Evolutionary conservation across 176 grass and related monocot species (phyloP), one percentile per base, ranked within the genome.

Genomic region (Musa schizocarpa): DNA sequence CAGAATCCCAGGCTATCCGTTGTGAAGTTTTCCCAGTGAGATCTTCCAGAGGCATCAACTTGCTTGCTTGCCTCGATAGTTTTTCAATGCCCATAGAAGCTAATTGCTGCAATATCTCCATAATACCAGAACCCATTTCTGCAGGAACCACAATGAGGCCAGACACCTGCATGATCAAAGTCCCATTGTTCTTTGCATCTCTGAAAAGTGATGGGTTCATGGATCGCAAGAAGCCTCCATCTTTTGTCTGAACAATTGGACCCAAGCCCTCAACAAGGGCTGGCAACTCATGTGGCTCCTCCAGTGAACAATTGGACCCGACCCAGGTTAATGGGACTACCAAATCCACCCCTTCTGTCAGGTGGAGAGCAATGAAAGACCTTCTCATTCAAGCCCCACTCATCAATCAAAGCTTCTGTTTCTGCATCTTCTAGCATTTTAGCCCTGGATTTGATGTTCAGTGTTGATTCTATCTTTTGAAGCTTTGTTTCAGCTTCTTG

Each of bases 31-130:
- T 99, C 23, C 95, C 91, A 76, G 87, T 89, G 53, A 99, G 80
- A 86, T 99, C 95, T 82, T 99, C 95, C 52, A 99, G 80, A 1
- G 90, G 95, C 95, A 99, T 99, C 83, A 99, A 86, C 69, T 92
- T 92, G 52, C 86, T 99, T 71, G 95, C 90, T 73, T 99, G 95
- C 80, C 84, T 86, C n/a, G 88, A 91, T 10, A 94, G 80, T 65
- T 94, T 99, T 75, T 99, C 88, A 16, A 99, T 99, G 74, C 95
- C 95, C 81, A 89, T 84, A 29, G 88, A 89, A 22, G 90, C 95
- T 43, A 94, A 68, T 29, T 67, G 81, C 13, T 89, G 95, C 73
- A 99, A 78, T 84, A 94, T 89, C 59, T 94, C 95, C 95, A 99
- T 92, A 80, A 94, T 89, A 50, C 88, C 90, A 76, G 88, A 90